phyloP scores from a whole-genome alignment of 208 protist genomes.

The Leishmania mexicana region DNA sequence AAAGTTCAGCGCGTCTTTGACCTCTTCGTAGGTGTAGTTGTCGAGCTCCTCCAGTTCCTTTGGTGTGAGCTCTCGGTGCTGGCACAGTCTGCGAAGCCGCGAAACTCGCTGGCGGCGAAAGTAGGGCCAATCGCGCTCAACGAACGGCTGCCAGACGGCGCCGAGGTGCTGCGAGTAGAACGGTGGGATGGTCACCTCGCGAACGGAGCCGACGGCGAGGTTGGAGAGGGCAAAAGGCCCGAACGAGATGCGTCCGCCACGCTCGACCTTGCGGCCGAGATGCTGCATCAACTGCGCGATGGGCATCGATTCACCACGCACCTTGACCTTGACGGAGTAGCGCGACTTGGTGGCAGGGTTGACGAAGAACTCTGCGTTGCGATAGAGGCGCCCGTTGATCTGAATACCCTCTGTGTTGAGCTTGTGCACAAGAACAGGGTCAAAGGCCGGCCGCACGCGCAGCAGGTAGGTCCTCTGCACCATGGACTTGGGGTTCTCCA shows the following conservation, averaged over 20 bases:
- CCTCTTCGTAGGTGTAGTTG: constrained; percentile 86
- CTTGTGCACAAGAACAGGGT: constrained; percentile 84
- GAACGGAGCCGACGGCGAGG: constrained; percentile 82
- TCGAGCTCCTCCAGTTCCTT: constrained; percentile 87
- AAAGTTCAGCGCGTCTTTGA: constrained; percentile 74
- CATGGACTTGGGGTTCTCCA: constrained; percentile 75
- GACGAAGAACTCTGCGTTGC: constrained; percentile 78
- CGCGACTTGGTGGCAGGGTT: constrained; percentile 80
- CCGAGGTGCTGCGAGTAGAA: constrained; percentile 71
- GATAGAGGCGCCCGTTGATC: constrained; percentile 75
- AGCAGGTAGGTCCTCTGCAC: constrained; percentile 90
- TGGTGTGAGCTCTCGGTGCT: constrained; percentile 79
- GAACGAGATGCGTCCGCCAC: constrained; percentile 85
- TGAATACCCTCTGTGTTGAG: constrained; percentile 84
- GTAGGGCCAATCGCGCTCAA: constrained; percentile 91
- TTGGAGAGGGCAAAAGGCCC: constrained; percentile 77
- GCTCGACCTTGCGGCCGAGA: constrained; percentile 74
- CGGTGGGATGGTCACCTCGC: constrained; percentile 85
- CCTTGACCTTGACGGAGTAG: constrained; percentile 85
- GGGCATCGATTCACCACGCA: constrained; percentile 74
- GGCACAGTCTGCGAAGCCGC: constrained; percentile 57
- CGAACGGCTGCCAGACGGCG: constrained; percentile 77
- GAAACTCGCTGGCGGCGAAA: constrained; percentile 80
- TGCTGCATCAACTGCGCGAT: constrained; percentile 86
- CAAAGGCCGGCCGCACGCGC: constrained; percentile 81